Base-by-base conservation (phyloP, 2,329 filamentous ascomycete genomes). In the Sordariomycetes sp. region DNA sequence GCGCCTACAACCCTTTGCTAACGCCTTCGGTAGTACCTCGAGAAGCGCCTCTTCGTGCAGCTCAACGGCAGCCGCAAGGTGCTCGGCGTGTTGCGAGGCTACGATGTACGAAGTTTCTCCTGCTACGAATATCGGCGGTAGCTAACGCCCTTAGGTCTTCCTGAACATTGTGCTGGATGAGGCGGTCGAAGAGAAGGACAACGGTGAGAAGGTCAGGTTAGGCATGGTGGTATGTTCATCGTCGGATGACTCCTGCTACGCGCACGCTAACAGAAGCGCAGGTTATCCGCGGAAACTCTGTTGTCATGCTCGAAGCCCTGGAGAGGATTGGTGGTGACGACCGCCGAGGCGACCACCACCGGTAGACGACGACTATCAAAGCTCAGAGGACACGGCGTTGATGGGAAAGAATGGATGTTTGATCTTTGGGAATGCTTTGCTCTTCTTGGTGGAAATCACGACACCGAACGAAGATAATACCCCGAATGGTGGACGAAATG, bases 151-250 rank as follows among this genome's bases (percentile, higher is more conserved):
- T 49, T 30, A 95, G 90, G 88, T 96, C 42, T 98, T 96, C 66
- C 70, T 98, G 54, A 98, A 98, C 65, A 87, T 98, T 54, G 92
- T 98, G 28, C 75, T 98, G 17, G 93, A 98, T 59, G 92, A 98
- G 49, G 90, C 92, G 15, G 79, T 94, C 30, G 92, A 98, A 60
- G 88, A 95, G 68, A 94, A 93, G 61, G 72, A 82, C 15, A 85
- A 85, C 41, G 87, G 87, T 39, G 87, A 94, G 66, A 95, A 94
- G 64, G 79, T 84, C 45, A 75, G 79, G 49, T 72, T 96, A 39
- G 92, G 92, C 55, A 94, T 94, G 82, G 85, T 94, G 41, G 90
- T 87, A 75, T 44, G 82, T 72, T 19, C 29, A 17, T 12, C 6
- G 14, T 5, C 11, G 12, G 8, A 27, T 10, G 18, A 4, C 12